phyloP scores from a whole-genome alignment of 2,329 filamentous ascomycete species.

The Stromatinia cepivora region DNA sequence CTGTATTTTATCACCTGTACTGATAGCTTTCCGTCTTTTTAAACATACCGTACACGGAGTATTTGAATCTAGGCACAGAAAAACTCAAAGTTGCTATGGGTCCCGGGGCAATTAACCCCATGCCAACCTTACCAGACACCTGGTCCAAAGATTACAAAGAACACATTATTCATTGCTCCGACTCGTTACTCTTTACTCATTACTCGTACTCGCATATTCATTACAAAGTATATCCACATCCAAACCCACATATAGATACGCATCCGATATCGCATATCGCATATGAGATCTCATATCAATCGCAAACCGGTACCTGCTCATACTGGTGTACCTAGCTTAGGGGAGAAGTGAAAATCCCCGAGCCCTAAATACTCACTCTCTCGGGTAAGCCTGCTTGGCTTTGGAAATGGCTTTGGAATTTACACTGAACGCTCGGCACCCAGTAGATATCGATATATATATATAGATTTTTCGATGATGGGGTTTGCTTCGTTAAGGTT shows the following conservation, averaged over 20 bases:
- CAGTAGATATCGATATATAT: too few relatives aligned
- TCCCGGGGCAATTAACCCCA: not conserved
- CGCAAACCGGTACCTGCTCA: not conserved
- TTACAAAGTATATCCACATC: too few relatives aligned
- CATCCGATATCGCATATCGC: too few relatives aligned
- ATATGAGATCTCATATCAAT: not conserved
- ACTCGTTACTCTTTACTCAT: not conserved
- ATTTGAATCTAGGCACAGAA: not conserved
- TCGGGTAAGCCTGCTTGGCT: not conserved
- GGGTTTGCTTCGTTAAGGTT: not conserved
- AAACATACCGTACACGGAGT: too few relatives aligned
- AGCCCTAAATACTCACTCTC: not conserved
- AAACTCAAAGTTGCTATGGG: not conserved
- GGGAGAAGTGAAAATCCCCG: not conserved
- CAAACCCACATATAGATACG: too few relatives aligned
- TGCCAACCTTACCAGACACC: not conserved
- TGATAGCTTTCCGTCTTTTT: not conserved
- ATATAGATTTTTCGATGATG: not conserved
- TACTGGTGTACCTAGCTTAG: not conserved
- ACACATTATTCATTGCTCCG: too few relatives aligned
- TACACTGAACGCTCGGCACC: not conserved
- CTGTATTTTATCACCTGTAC: not conserved
- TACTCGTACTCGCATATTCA: not conserved
- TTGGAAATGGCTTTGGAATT: too few relatives aligned
- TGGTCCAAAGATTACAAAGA: not conserved